Conservation (phyloP, 352 stramenopile species). For the Detonula confervacea region DNA sequence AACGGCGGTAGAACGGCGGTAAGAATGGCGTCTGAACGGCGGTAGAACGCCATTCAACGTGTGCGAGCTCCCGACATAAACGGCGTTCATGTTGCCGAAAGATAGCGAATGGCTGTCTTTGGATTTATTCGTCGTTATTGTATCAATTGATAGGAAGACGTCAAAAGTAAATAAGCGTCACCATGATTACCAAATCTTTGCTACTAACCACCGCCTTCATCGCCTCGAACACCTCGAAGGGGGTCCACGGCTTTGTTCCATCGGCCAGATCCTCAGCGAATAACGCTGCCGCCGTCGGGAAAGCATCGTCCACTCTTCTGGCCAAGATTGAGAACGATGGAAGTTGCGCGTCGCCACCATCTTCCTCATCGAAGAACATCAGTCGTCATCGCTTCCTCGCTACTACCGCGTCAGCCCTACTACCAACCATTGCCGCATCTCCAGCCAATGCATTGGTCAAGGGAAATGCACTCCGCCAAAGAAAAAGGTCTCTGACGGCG, state of each 20-base stretch:
- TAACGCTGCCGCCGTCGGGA: background rate
- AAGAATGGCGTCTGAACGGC: too few species aligned
- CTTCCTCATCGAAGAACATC: too few species aligned
- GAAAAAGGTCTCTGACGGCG: slow-evolving; percentile 27
- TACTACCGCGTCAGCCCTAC: background rate
- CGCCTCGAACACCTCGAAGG: background rate
- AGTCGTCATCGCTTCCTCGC: slow-evolving; percentile 12
- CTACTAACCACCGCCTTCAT: background rate
- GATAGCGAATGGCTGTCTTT: too few species aligned
- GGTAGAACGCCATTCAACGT: too few species aligned
- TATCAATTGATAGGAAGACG: too few species aligned
- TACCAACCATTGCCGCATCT: background rate
- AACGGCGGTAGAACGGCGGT: too few species aligned
- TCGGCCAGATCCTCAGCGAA: background rate
- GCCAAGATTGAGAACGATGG: background rate
- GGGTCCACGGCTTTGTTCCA: background rate
- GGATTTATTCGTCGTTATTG: too few species aligned
- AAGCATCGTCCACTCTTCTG: background rate
- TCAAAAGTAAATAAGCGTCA: too few species aligned
- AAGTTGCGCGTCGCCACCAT: too few species aligned
- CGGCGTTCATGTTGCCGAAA: too few species aligned
- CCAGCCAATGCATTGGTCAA: slow-evolving; percentile 68
- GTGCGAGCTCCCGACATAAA: too few species aligned
- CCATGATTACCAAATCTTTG: background rate
- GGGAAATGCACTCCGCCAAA: slow-evolving; percentile 75